A percentile compares a stretch with the other conserved stretches of the same genome.
Conservation (phyloP, 352 stramenopile genomes). For the Pythium pyrilobum region DNA sequence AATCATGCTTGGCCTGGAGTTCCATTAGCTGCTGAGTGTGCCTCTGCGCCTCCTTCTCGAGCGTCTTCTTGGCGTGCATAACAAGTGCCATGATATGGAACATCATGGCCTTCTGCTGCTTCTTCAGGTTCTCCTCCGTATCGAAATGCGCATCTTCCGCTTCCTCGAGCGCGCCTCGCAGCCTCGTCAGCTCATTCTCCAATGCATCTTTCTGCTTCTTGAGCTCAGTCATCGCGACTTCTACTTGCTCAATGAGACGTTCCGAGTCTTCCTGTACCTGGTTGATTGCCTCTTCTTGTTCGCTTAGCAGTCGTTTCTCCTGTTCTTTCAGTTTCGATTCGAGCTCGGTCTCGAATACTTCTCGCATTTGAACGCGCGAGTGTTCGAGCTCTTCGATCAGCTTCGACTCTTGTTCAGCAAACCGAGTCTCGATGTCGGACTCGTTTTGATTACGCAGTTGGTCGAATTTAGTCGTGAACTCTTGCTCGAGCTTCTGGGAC, state of each 20-base stretch:
- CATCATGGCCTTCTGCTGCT: conserved; percentile 45
- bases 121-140: conserved; percentile 46
- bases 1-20: conserved; percentile 13
- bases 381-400: conserved; percentile 20
- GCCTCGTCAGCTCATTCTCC: conserved; percentile 42
- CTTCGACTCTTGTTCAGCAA: conserved; percentile 4
- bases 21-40: conserved; percentile 20
- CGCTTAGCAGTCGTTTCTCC: conserved; percentile 33
- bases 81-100: conserved; percentile 48
- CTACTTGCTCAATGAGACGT: conserved; percentile 70
- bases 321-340: conserved; percentile 36
- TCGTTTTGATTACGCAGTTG: conserved; percentile 4
- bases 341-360: conserved; percentile 26
- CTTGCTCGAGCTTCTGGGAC: neutral
- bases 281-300: conserved; percentile 70
- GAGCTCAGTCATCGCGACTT: conserved; percentile 59
- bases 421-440: neutral
- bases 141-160: conserved; percentile 75
- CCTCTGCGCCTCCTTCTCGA: conserved; percentile 14
- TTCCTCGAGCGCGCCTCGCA: conserved; percentile 59
- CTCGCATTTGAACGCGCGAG: conserved; percentile 25
- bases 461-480: conserved; percentile 9
- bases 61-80: conserved; percentile 32
- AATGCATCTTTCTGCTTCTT: conserved; percentile 71
- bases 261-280: conserved; percentile 80